These are phyloP conservation scores for Antitrichia curtipendula DNA, from an alignment of 225 moss, liverwort and hornwort species.

Conservation along the genomic window DNA sequence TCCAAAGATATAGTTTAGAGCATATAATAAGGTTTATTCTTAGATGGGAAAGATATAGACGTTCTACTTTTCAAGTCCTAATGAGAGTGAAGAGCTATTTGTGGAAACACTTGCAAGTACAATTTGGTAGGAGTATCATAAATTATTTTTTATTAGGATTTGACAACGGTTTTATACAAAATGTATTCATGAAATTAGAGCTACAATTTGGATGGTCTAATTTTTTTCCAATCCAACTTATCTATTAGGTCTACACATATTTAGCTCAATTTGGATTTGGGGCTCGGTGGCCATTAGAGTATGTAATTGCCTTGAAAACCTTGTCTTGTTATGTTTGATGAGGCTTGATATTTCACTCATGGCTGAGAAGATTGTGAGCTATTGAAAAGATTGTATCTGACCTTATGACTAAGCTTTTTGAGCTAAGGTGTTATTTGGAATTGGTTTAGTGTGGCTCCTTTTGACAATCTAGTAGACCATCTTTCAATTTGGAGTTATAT, in stretches of 20 bases:
- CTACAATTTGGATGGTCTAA: not conserved
- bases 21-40: not conserved
- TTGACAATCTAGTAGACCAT: not conserved
- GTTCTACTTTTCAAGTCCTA: not conserved
- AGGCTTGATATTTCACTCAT: not conserved
- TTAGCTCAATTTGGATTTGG: not conserved
- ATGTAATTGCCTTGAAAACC: not conserved
- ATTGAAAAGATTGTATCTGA: not conserved
- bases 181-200: not conserved
- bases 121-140: not conserved
- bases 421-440: accelerated
- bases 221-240: not conserved
- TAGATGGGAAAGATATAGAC: not conserved
- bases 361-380: not conserved
- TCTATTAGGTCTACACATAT: accelerated
- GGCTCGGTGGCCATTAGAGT: not conserved
- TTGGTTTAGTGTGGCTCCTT: accelerated
- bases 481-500: not conserved
- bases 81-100: not conserved
- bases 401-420: not conserved
- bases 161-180: not conserved
- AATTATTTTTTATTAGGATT: not conserved
- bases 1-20: not conserved
- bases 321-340: too few species aligned
- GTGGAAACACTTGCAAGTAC: not conserved